These are phyloP conservation scores for Ustilago trichophora DNA, from an alignment of 1,284 basidiomycete genomes.

Conservation along the genomic window DNA sequence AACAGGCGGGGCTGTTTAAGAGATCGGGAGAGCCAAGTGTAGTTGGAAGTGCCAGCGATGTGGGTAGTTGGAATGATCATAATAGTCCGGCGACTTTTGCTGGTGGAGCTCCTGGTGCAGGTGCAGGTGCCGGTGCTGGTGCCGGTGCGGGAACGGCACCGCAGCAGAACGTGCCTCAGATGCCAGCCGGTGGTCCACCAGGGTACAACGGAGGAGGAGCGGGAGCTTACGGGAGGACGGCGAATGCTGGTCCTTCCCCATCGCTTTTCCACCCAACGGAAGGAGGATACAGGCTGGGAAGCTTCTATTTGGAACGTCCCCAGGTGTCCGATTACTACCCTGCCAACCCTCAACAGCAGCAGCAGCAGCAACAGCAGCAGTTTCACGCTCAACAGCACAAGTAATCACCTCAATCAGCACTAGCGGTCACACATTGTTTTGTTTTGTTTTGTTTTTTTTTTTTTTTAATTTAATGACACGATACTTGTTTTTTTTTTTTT, in stretches of 20 bases:
- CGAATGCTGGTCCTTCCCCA: slow-evolving; percentile 6
- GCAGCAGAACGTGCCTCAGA: no score
- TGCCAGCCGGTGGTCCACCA: no score
- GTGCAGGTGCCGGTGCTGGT: neutral
- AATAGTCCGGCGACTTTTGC: slow-evolving; percentile 11
- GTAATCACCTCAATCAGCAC: neutral
- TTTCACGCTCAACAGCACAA: neutral
- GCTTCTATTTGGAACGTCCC: slow-evolving; percentile 14
- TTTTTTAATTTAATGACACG: no score
- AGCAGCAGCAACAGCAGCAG: no score
- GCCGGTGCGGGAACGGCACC: no score
- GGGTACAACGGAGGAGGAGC: neutral
- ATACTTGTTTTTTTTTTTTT: no score
- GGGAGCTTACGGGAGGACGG: neutral
- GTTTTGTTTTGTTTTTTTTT: neutral
- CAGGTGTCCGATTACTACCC: slow-evolving; percentile 15
- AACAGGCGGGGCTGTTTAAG: slow-evolving; percentile 37
- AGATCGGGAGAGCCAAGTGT: slow-evolving; percentile 19
- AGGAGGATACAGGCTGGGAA: slow-evolving; percentile 31
- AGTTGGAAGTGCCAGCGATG: slow-evolving; percentile 17
- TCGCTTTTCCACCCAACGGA: slow-evolving; percentile 20
- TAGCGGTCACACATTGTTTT: neutral
- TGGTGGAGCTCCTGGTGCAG: no score
- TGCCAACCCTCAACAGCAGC: neutral
- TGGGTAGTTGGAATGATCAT: slow-evolving; percentile 11